Conservation (phyloP, 75 land plant genomes). For the Picea sitchensis region DNA sequence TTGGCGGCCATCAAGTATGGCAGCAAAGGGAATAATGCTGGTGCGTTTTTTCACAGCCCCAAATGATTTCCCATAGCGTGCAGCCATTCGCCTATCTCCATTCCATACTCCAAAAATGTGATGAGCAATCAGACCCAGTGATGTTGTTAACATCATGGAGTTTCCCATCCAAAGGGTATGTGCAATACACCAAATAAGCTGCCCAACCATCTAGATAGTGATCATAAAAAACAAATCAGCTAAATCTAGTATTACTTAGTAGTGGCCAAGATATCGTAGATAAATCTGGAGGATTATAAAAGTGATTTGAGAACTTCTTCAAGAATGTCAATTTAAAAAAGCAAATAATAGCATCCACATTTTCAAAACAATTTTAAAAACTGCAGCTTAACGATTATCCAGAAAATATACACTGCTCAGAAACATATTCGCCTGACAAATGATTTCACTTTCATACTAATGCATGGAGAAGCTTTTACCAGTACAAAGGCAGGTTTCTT, state of each 20-base stretch:
- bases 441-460: neutral
- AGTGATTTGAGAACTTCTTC: neutral
- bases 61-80: slow-evolving; percentile 80
- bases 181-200: slow-evolving; percentile 94
- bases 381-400: neutral
- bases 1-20: slow-evolving; percentile 90
- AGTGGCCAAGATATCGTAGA: neutral
- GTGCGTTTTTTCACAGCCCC: slow-evolving; percentile 72
- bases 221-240: neutral
- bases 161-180: slow-evolving; percentile 96
- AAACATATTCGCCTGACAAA: neutral
- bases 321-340: neutral
- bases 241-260: neutral
- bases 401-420: neutral
- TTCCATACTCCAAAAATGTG: slow-evolving; percentile 98
- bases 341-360: neutral
- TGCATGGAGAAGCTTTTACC: neutral
- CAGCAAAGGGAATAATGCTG: slow-evolving; percentile 85
- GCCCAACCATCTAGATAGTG: slow-evolving; percentile 89
- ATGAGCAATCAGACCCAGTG: slow-evolving; percentile 85
- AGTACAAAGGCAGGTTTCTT: neutral
- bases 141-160: slow-evolving; percentile 81
- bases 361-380: neutral
- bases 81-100: slow-evolving; percentile 77
- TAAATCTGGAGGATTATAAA: neutral